Conservation (phyloP, 1,284 basidiomycete genomes). For the Ustilago tritici region DNA sequence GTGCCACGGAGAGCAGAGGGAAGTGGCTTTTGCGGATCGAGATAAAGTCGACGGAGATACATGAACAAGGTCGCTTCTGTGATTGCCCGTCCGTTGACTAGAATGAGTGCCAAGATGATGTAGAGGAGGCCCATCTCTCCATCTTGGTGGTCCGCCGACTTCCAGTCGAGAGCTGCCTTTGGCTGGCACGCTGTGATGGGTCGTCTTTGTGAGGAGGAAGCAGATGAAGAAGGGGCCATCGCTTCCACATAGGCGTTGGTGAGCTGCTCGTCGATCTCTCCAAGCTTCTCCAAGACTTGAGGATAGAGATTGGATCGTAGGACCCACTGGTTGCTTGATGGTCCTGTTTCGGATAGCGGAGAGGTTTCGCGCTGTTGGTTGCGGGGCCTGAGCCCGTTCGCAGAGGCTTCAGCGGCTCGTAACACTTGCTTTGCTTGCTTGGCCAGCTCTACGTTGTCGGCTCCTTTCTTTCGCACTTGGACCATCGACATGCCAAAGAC, state of each 20-base stretch:
- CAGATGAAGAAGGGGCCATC: neutral
- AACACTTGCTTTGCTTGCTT: conserved; percentile 36
- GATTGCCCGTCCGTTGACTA: conserved; percentile 67
- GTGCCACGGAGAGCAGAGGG: conserved; percentile 35
- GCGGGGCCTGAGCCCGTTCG: conserved; percentile 34
- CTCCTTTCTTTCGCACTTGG: conserved; percentile 53
- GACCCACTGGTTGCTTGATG: conserved; percentile 28
- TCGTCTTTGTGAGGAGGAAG: conserved; percentile 20
- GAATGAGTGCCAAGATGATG: conserved; percentile 65
- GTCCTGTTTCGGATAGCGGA: conserved; percentile 15
- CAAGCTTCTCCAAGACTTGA: conserved; percentile 17
- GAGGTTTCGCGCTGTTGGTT: conserved; percentile 14
- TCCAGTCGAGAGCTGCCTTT: conserved; percentile 44
- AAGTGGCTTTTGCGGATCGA: conserved; percentile 28
- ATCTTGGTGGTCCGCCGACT: conserved; percentile 46
- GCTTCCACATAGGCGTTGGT: conserved; percentile 17
- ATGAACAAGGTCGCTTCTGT: conserved; percentile 54
- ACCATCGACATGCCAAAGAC: conserved; percentile 57
- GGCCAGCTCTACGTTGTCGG: conserved; percentile 52
- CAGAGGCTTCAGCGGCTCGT: conserved; percentile 26
- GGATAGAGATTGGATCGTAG: conserved; percentile 28
- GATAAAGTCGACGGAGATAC: conserved; percentile 37
- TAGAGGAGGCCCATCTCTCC: conserved; percentile 65
- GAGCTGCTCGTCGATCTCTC: conserved; percentile 18
- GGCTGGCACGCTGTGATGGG: neutral